Evolutionary conservation across 805 yeast genomes (phyloP), one percentile per base, ranked within the genome.

Genomic region (Wickerhamomyces bovis): DNA sequence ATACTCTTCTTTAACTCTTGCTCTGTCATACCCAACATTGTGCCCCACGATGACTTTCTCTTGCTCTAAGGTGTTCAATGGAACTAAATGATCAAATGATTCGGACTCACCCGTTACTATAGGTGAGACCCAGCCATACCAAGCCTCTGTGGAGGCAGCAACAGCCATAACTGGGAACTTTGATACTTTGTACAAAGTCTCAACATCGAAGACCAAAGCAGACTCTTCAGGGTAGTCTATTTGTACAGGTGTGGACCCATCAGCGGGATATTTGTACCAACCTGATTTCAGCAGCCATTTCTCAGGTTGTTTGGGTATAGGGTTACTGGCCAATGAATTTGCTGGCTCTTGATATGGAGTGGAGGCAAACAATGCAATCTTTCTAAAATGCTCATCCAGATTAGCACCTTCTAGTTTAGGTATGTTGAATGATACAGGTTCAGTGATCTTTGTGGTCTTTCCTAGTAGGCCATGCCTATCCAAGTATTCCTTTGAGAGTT

Each of bases 121-220:
- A 0, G 99, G 99, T 0, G 96, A 89, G 9, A 89, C 81, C 99
- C 99, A 94, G 0, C 83, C 81, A 60, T 90, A 94, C 96, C 97
- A 89, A 0, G 96, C 95, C 10, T 74, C 69, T 0, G 72, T 62
- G 0, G 96, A 80, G 2, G 75, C 81, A 11, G 96, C 95, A 0
- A 86, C 77, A 2, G 96, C 97, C 64, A 94, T 61, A 0, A 85
- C 78, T 0, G 98, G 83, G 60, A 80, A 90, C 4, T 75, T 76
- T 0, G 94, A 78, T 1, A 79, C 65, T 53, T 87, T 83, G 65
- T 89, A 90, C 58, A 90, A 62, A 0, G 84, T 87, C 62, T 94
- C 99, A 11, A 88, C 90, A 64, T 94, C 99, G 63, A 92, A 92
- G 0, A 85, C 89, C 12, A 94, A 58, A 3, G 77, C 79, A 38